Evolutionary conservation across 208 protist species (phyloP).

Genomic region (Trichomonas vaginalis): DNA sequence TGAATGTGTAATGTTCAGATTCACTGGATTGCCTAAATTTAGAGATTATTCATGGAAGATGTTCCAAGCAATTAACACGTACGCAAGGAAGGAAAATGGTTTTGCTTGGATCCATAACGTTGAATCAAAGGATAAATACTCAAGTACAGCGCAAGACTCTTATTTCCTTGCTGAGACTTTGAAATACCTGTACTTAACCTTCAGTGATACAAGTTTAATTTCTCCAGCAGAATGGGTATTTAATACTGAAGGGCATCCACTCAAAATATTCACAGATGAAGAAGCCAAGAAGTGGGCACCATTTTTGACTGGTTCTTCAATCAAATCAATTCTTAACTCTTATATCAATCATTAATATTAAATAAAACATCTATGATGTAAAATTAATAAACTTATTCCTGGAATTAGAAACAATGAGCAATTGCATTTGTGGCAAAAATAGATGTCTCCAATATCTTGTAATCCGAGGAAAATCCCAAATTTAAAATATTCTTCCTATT

Average conservation of each 20-base stretch:
- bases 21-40: conserved; percentile 46
- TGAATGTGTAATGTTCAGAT: conserved; percentile 30
- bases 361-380: too few relatives aligned
- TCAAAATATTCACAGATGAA: conserved; percentile 29
- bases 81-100: conserved; percentile 32
- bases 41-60: conserved; percentile 55
- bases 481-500: too few relatives aligned
- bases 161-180: conserved; percentile 69
- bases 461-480: too few relatives aligned
- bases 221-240: conserved; percentile 66
- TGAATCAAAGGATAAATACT: background rate
- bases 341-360: too few relatives aligned
- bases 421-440: too few relatives aligned
- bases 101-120: conserved; percentile 40
- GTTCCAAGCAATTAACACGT: conserved; percentile 45
- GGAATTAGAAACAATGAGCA: too few relatives aligned
- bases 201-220: conserved; percentile 42
- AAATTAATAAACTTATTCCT: too few relatives aligned
- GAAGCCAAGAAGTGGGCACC: background rate
- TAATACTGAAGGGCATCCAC: conserved; percentile 65
- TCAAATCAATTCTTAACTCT: too few relatives aligned
- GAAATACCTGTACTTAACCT: conserved; percentile 67
- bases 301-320: too few relatives aligned
- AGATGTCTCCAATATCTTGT: too few relatives aligned
- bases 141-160: conserved; percentile 51